Percentiles rank a stretch among this genome's conserved stretches.
Conservation (phyloP, 2,329 filamentous ascomycete species). For the Dactylellina leptospora region DNA sequence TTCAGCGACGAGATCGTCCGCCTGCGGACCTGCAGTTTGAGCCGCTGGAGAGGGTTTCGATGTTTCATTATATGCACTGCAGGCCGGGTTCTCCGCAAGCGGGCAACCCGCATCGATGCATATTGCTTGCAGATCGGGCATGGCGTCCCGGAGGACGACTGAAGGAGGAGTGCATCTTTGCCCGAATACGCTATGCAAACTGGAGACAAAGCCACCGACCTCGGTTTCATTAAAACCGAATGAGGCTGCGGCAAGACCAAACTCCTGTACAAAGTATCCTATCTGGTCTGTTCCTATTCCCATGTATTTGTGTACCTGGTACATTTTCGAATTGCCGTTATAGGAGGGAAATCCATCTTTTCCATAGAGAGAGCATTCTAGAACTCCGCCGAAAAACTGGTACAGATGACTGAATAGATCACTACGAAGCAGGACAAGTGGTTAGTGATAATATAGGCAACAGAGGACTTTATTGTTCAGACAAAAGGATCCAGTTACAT, state of each 20-base stretch:
- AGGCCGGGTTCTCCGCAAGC: slow-evolving; percentile 63
- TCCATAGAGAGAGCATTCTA: slow-evolving; percentile 67
- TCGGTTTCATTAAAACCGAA: slow-evolving; percentile 69
- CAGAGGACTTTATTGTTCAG: too few species aligned
- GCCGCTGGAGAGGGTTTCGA: slow-evolving; percentile 11
- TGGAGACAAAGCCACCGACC: slow-evolving; percentile 63
- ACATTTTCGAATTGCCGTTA: slow-evolving; percentile 63
- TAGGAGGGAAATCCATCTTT: slow-evolving; percentile 66
- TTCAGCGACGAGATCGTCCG: slow-evolving; percentile 17
- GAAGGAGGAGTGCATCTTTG: slow-evolving; percentile 65
- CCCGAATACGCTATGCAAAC: slow-evolving; percentile 66
- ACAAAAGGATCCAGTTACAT: slow-evolving; percentile 56
- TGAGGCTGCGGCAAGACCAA: slow-evolving; percentile 67
- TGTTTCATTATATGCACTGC: slow-evolving; percentile 62
- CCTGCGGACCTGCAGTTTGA: slow-evolving; percentile 21
- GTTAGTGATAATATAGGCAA: too few species aligned
- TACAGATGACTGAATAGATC: slow-evolving; percentile 71
- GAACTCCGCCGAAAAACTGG: slow-evolving; percentile 69
- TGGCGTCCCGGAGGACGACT: slow-evolving; percentile 63
- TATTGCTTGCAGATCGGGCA: slow-evolving; percentile 66
- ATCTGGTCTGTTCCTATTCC: slow-evolving; percentile 65
- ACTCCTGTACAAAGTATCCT: slow-evolving; percentile 70
- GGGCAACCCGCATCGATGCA: slow-evolving; percentile 67
- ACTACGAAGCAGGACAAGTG: too few species aligned
- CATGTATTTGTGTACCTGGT: slow-evolving; percentile 70